Evolutionary conservation across 441 rosid genomes (phyloP).

Genomic region (Gossypium lobatum): DNA sequence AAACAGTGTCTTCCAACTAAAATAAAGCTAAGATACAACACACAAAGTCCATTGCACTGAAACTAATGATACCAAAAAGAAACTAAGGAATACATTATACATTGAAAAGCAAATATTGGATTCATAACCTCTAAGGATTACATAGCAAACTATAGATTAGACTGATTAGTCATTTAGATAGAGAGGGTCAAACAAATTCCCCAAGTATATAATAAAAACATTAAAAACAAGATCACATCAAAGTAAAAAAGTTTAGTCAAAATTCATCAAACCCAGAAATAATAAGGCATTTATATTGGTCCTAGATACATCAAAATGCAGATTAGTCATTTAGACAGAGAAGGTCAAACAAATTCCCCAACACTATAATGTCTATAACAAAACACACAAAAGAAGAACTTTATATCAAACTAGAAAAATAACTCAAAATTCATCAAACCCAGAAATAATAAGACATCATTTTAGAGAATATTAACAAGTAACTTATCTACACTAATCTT

Average conservation of each 20-base stretch:
- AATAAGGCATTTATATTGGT: neutral
- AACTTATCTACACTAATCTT: neutral
- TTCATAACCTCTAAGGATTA: no score
- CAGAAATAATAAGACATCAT: neutral
- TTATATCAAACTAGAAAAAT: neutral
- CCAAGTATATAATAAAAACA: neutral
- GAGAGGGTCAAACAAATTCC: neutral
- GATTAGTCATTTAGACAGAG: neutral
- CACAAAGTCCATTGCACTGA: neutral
- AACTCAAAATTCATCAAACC: neutral
- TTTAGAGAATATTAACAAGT: neutral
- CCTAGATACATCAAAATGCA: neutral
- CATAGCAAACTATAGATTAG: neutral
- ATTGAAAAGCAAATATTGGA: neutral
- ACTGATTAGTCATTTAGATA: neutral
- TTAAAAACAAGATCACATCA: neutral
- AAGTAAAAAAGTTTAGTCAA: neutral
- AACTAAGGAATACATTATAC: neutral
- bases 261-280: conserved; percentile 5
- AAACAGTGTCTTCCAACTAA: neutral
- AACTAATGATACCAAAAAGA: neutral
- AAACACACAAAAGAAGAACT: neutral
- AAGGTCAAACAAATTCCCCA: neutral
- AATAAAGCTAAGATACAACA: neutral
- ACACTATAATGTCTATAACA: neutral